Evolutionary conservation across 352 stramenopile genomes (phyloP), one percentile per base, ranked within the genome.

Genomic region (Thalassiosira mediterranea): DNA sequence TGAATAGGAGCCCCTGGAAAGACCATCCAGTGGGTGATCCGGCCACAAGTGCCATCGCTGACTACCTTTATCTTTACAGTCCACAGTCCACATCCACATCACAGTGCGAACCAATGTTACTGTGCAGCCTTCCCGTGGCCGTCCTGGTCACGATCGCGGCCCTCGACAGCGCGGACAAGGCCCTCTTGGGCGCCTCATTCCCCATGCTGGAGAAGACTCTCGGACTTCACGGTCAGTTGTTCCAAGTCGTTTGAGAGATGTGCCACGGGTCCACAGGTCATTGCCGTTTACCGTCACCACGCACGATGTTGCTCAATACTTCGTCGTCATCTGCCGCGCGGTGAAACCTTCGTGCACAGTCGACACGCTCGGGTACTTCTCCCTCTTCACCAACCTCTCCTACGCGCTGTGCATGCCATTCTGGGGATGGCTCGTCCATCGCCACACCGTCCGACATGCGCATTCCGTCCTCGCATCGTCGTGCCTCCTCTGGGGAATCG

Each of bases 311-410:
- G n/a, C 59, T 49, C n/a, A n/a, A n/a, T n/a, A n/a, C n/a, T n/a
- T n/a, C n/a, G n/a, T n/a, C n/a, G n/a, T n/a, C n/a, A n/a, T n/a
- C n/a, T n/a, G n/a, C n/a, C n/a, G n/a, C n/a, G n/a, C n/a, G n/a
- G n/a, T n/a, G n/a, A n/a, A n/a, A n/a, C n/a, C n/a, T n/a, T n/a
- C n/a, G n/a, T n/a, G n/a, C n/a, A n/a, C n/a, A n/a, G 72, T 82
- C 3, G 42, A 72, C 32, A 79, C 65, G n/a, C 47, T 86, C 8
- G 77, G 77, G 8, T 83, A 86, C 40, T 86, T 86, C 56, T 83
- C 72, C 1, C 38, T 86, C 15, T 75, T 76, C 40, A 71, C 72
- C 21, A 86, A 86, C 64, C 46, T 81, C 15, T 72, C 66, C 1
- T 86, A 86, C 49, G 64, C 77, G 2, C 19, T 86, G 11, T 49